Evolutionary conservation across 257 asterid genomes (phyloP), one percentile per base, ranked within the genome.

Genomic region (Ilex aquifolium): DNA sequence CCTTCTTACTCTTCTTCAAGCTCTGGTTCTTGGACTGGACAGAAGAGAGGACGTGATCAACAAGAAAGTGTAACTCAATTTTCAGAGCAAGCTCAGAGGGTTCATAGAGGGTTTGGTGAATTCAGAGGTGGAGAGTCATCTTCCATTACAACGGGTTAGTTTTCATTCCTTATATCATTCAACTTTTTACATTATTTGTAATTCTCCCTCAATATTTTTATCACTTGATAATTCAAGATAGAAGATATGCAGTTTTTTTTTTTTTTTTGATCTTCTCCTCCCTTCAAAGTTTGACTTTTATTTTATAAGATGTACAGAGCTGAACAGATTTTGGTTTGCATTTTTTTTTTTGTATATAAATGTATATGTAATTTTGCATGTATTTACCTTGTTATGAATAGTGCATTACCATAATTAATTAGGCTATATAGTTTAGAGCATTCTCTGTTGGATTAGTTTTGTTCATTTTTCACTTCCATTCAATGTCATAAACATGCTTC

Each of bases 11-110:
- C 92, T 5, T 77, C 91, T 39, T 90, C 93, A 29, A 84, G 93
- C 74, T 82, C 95, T 14, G 94, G 94, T 2, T 84, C 93, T 3
- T 74, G 77, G 85, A 77, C 83, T 10, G 95, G 97, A 5, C 93
- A 79, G 75, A 90, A 90, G 61, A 70, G 97, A 61, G 70, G 79
- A 31, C 93, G 89, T 21, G 76, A 81, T 64, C 88, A 66, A 14
- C 93, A 82, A 31, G 88, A 88, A 14, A 65, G 62, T 21, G 74
- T 75, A 14, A 31, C 73, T 17, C 76, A 73, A 59, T 52, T 64
- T 2, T 56, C 76, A 3, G 87, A 74, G 13, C 70, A 66, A 44
- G 32, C 44, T 39, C 78, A 67, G 31, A 54, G 71, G 67, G 69
- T 39, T 60, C 77, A 65, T 59, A 72, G 71, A 46, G 72, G 78